Evolutionary conservation across 2,329 filamentous ascomycete genomes (phyloP).

Genomic region (Venturia asperata): DNA sequence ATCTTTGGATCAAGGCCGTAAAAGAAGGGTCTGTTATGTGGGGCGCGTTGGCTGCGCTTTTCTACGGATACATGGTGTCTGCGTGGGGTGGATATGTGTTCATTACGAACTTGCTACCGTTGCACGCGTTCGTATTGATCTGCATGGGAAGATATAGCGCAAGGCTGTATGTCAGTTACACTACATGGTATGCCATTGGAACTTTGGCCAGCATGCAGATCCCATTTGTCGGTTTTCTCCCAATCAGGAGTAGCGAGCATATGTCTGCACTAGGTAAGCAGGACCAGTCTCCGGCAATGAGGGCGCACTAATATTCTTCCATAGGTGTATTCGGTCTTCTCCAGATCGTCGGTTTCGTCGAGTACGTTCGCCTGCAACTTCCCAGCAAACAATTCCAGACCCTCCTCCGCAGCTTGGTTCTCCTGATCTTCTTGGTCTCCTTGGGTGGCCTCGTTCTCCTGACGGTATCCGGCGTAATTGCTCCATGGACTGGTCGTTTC

Average conservation of each 20-base stretch:
- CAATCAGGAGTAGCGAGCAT: slow-evolving; percentile 94
- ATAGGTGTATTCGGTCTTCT: slow-evolving; percentile 84
- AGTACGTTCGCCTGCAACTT: slow-evolving; percentile 81
- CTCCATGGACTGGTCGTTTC: slow-evolving; percentile 96
- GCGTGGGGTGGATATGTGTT: slow-evolving; percentile 99
- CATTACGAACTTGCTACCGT: slow-evolving; percentile 92
- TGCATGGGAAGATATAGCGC: slow-evolving; percentile 96
- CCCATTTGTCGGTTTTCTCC: slow-evolving; percentile 95
- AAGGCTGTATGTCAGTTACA: slow-evolving; percentile 91
- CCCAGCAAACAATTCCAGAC: slow-evolving; percentile 92
- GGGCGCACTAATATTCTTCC: slow-evolving; percentile 34
- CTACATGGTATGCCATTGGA: slow-evolving; percentile 94
- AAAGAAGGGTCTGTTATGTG: slow-evolving; percentile 96
- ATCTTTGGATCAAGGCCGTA: slow-evolving; percentile 96
- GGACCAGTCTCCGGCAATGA: not conserved
- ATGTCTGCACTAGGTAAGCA: slow-evolving; percentile 68
- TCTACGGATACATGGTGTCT: slow-evolving; percentile 99
- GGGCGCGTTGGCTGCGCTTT: slow-evolving; percentile 88
- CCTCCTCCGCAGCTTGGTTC: slow-evolving; percentile 69
- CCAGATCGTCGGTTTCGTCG: slow-evolving; percentile 85
- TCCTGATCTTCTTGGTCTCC: slow-evolving; percentile 65
- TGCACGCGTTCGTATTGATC: slow-evolving; percentile 89
- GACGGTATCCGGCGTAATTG: slow-evolving; percentile 83
- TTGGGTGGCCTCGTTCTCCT: slow-evolving; percentile 70
- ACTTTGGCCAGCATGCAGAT: slow-evolving; percentile 99